Conservation (phyloP, 345 rosid genomes). For the Cardamine chenopodiifolia region DNA sequence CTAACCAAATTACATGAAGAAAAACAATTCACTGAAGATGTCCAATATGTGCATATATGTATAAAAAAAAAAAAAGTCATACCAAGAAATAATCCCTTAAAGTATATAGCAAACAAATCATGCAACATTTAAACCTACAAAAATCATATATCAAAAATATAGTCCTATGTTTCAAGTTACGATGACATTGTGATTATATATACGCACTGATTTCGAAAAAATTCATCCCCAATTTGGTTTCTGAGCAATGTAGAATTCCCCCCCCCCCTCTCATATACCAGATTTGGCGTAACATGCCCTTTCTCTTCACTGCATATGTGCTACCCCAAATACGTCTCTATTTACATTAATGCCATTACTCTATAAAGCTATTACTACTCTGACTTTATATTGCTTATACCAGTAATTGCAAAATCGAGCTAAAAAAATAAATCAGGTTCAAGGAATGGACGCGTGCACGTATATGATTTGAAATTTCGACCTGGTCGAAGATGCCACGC, state of each 20-base stretch:
- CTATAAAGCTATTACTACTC: slow-evolving; percentile 14
- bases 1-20: not conserved
- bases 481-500: slow-evolving; percentile 68
- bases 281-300: slow-evolving; percentile 2
- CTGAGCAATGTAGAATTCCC: not conserved
- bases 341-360: slow-evolving; percentile 30
- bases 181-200: not conserved
- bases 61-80: not conserved
- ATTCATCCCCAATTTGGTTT: slow-evolving; percentile 1
- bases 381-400: not conserved
- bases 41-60: too few relatives aligned
- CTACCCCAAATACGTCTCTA: not conserved
- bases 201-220: not conserved
- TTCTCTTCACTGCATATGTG: not conserved
- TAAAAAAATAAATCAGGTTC: not conserved
- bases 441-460: not conserved
- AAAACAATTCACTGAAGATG: not conserved
- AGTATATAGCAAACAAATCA: not conserved
- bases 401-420: not conserved
- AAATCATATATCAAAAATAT: not conserved
- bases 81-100: not conserved
- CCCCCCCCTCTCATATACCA: not conserved
- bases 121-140: not conserved
- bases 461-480: not conserved
- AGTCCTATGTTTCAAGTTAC: not conserved